Conservation (phyloP, 768 basidiomycete species). For the Hericium rajendrae region DNA sequence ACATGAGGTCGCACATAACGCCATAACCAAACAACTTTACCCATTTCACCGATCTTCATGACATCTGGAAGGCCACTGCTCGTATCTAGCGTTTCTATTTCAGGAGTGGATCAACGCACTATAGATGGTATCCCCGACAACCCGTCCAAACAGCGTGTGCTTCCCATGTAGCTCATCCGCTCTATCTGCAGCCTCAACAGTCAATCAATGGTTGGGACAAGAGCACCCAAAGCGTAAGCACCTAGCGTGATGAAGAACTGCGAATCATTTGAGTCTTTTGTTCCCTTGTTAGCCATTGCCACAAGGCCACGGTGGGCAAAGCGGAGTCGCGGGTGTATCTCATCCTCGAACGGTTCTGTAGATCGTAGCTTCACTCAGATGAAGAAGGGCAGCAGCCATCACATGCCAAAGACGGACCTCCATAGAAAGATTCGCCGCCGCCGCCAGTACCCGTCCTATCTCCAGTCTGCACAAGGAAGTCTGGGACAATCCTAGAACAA, state of each 20-base stretch:
- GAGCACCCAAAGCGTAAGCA: slow-evolving; percentile 20
- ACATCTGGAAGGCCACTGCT: slow-evolving; percentile 46
- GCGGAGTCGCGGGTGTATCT: slow-evolving; percentile 85
- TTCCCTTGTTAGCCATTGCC: slow-evolving; percentile 88
- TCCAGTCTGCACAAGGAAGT: slow-evolving; percentile 91
- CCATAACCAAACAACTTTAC: slow-evolving; percentile 30
- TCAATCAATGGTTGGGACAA: not conserved
- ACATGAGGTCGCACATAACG: slow-evolving; percentile 1
- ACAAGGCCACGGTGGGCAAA: slow-evolving; percentile 87
- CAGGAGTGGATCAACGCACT: slow-evolving; percentile 38
- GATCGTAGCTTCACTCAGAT: not conserved
- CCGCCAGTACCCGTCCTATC: slow-evolving; percentile 86
- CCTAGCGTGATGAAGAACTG: slow-evolving; percentile 95
- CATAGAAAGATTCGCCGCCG: slow-evolving; percentile 93
- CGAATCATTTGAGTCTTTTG: slow-evolving; percentile 83
- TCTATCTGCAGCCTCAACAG: slow-evolving; percentile 41
- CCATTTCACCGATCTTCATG: slow-evolving; percentile 84
- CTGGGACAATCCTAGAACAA: slow-evolving; percentile 61
- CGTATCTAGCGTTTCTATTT: no score
- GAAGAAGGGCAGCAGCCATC: not conserved
- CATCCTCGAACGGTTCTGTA: slow-evolving; percentile 82
- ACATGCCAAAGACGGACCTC: slow-evolving; percentile 38
- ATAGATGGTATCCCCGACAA: slow-evolving; percentile 81
- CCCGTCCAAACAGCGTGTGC: slow-evolving; percentile 90
- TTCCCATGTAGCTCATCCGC: slow-evolving; percentile 92